Conservation (phyloP, 1,139 yeast genomes). For the Debaryomycetaceae sp. region DNA sequence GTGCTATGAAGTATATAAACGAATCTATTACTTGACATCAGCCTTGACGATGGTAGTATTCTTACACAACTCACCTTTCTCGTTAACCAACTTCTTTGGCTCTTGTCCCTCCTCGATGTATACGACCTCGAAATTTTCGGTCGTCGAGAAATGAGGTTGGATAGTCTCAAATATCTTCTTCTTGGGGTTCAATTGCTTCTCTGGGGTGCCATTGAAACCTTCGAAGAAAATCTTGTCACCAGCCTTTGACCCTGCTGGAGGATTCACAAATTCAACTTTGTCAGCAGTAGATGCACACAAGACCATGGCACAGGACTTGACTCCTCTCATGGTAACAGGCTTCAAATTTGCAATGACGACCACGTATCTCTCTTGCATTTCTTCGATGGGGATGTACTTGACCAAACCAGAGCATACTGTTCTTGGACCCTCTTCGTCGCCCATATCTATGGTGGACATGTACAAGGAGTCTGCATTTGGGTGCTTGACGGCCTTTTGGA, state of each 20-base stretch:
- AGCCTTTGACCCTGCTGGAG: constrained; percentile 91
- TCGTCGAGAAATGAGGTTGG: constrained; percentile 88
- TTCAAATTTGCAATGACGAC: constrained; percentile 60
- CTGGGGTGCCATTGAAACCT: constrained; percentile 84
- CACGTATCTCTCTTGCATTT: constrained; percentile 47
- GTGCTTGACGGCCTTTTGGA: constrained; percentile 93
- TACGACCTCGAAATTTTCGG: constrained; percentile 69
- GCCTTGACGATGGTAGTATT: constrained; percentile 67
- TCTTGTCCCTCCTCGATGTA: constrained; percentile 81
- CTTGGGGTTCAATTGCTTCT: constrained; percentile 93
- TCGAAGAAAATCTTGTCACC: constrained; percentile 97
- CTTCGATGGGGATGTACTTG: constrained; percentile 44
- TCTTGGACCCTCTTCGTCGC: constrained; percentile 95
- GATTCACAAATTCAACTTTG: constrained; percentile 85
- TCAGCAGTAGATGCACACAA: constrained; percentile 79
- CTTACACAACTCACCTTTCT: constrained; percentile 69
- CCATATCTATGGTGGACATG: constrained; percentile 94
- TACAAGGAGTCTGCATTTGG: constrained; percentile 97
- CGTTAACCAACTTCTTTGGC: constrained; percentile 73
- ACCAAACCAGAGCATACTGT: constrained; percentile 93
- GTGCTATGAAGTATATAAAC: constrained; percentile 5
- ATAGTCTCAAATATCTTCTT: constrained; percentile 96
- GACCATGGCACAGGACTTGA: constrained; percentile 95
- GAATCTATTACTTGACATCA: constrained; percentile 54
- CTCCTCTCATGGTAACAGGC: constrained; percentile 74